A percentile compares a stretch with the other conserved stretches of the same genome.
phyloP scores from a whole-genome alignment of 129 eudicot species.

The Calendula officinalis region DNA sequence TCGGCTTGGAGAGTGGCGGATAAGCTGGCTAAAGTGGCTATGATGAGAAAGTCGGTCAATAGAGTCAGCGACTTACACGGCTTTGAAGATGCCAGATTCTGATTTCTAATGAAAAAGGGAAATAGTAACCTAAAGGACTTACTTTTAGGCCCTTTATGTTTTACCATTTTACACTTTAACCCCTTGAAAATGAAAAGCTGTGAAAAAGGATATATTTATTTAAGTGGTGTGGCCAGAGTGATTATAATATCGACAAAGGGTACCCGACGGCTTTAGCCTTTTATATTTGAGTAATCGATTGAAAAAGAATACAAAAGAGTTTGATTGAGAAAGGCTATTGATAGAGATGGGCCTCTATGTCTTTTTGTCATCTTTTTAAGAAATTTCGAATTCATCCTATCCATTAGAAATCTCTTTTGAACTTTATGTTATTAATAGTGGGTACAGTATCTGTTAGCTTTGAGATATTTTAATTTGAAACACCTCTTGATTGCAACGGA shows the following conservation, averaged over 20 bases:
- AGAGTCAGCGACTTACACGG: slow-evolving; percentile 98
- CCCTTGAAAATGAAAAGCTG: slow-evolving; percentile 17
- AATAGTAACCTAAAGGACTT: neutral
- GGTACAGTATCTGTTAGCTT: neutral
- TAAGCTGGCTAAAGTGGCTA: slow-evolving; percentile 90
- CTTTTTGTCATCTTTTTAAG: slow-evolving; percentile 20
- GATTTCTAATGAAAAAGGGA: slow-evolving; percentile 7
- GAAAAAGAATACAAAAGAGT: slow-evolving; percentile 34
- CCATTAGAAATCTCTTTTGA: neutral
- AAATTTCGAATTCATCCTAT: neutral
- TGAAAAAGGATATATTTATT: neutral
- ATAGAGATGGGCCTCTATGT: slow-evolving; percentile 10
- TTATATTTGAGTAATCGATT: slow-evolving; percentile 31
- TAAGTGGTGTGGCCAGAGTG: slow-evolving; percentile 30
- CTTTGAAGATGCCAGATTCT: slow-evolving; percentile 98
- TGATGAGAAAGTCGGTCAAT: slow-evolving; percentile 85
- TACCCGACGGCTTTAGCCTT: slow-evolving; percentile 63
- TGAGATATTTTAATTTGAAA: neutral
- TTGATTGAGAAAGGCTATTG: slow-evolving; percentile 15
- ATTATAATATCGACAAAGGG: slow-evolving; percentile 41
- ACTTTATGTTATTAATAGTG: neutral
- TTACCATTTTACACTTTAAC: slow-evolving; percentile 10
- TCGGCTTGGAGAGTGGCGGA: slow-evolving; percentile 99
- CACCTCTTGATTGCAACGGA: neutral
- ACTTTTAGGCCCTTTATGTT: neutral